phyloP scores from a whole-genome alignment of 2,329 filamentous ascomycete genomes.

The Pseudopithomyces chartarum region DNA sequence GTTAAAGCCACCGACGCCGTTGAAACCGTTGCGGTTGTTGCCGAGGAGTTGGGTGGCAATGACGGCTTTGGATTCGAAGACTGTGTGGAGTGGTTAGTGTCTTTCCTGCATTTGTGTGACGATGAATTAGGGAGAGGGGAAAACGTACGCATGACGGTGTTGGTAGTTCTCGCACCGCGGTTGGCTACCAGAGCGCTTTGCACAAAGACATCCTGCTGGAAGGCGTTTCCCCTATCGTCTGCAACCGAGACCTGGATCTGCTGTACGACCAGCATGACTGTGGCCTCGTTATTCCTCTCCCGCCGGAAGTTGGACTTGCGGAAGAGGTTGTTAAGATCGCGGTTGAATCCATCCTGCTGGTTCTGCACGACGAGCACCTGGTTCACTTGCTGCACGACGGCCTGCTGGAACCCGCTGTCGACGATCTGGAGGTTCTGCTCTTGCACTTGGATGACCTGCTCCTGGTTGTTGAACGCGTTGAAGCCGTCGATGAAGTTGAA shows the following conservation, averaged over 20 bases:
- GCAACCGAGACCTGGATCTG: slow-evolving; percentile 34
- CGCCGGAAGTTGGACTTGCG: slow-evolving; percentile 33
- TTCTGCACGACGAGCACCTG: slow-evolving; percentile 36
- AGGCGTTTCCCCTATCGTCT: slow-evolving; percentile 27
- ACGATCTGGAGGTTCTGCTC: slow-evolving; percentile 32
- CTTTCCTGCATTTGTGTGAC: slow-evolving; percentile 8
- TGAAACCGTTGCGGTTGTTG: slow-evolving; percentile 13
- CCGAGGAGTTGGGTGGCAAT: slow-evolving; percentile 33
- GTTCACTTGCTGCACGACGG: slow-evolving; percentile 32
- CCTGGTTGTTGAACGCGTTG: slow-evolving; percentile 36
- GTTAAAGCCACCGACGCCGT: slow-evolving; percentile 18
- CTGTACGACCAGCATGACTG: slow-evolving; percentile 38
- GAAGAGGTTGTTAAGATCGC: slow-evolving; percentile 39
- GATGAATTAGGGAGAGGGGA: not conserved
- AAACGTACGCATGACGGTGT: slow-evolving; percentile 34
- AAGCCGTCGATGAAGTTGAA: slow-evolving; percentile 40
- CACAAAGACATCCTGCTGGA: slow-evolving; percentile 35
- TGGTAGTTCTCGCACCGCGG: slow-evolving; percentile 24
- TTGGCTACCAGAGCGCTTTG: slow-evolving; percentile 36
- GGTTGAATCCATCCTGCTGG: slow-evolving; percentile 35
- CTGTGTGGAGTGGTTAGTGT: slow-evolving; percentile 2
- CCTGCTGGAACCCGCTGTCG: slow-evolving; percentile 29
- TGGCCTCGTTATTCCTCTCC: slow-evolving; percentile 22
- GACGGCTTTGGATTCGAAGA: slow-evolving; percentile 32
- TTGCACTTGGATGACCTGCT: slow-evolving; percentile 35